Conservation (phyloP, 2,329 filamentous ascomycete genomes). For the Fusarium virguliforme region DNA sequence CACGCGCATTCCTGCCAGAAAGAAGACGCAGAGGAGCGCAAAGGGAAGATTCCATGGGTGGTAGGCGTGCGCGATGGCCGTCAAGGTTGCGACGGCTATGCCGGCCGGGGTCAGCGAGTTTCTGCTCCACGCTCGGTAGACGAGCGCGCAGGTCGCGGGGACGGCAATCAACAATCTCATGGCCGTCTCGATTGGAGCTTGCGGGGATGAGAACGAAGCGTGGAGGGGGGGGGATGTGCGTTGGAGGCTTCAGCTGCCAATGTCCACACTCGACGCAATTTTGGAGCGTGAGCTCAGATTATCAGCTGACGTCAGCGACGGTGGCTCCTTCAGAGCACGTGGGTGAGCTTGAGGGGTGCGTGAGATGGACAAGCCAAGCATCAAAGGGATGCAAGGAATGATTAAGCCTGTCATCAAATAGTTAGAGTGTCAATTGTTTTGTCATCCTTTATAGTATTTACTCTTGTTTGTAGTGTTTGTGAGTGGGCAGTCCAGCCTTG, state of each 20-base stretch:
- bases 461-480: background rate
- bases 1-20: slow-evolving; percentile 84
- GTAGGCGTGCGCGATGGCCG: slow-evolving; percentile 85
- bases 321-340: slow-evolving; percentile 8
- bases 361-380: background rate
- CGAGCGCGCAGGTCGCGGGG: slow-evolving; percentile 72
- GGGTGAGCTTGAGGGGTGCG: slow-evolving; percentile 7
- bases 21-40: slow-evolving; percentile 85
- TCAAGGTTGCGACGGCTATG: slow-evolving; percentile 79
- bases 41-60: slow-evolving; percentile 98
- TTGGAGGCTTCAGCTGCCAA: slow-evolving; percentile 19
- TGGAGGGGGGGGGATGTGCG: slow-evolving; percentile 14
- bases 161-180: slow-evolving; percentile 74
- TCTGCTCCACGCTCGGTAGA: slow-evolving; percentile 78
- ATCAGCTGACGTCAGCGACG: slow-evolving; percentile 45
- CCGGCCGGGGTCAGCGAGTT: slow-evolving; percentile 86
- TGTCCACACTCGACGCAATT: slow-evolving; percentile 20
- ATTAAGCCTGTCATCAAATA: background rate
- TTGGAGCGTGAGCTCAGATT: slow-evolving; percentile 30
- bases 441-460: background rate
- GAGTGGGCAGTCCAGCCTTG: background rate
- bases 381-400: background rate
- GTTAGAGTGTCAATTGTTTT: background rate
- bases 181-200: slow-evolving; percentile 36
- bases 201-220: slow-evolving; percentile 12